These are phyloP conservation scores for Ocimum tenuiflorum DNA, from an alignment of 257 asterid genomes.

Conservation along the genomic window DNA sequence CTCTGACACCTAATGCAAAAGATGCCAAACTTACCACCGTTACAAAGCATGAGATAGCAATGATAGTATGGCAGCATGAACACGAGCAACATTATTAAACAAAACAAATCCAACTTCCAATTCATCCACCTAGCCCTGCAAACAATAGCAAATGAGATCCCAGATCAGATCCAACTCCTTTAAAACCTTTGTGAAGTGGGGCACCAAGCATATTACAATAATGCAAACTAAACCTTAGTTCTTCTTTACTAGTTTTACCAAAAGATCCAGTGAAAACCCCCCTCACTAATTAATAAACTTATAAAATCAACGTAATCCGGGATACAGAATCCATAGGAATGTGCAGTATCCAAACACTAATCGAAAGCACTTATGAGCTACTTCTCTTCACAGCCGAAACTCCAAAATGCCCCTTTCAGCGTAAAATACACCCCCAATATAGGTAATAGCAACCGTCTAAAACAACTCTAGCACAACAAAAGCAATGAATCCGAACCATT, in stretches of 20 bases:
- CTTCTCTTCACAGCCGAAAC: background rate
- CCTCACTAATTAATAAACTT: background rate
- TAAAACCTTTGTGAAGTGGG: background rate
- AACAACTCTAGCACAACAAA: background rate
- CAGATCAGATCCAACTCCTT: constrained; percentile 15
- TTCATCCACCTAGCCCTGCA: constrained; percentile 97
- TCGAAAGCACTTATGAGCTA: background rate
- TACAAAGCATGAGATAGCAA: constrained; percentile 82
- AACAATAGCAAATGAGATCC: constrained; percentile 11
- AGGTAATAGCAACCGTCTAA: background rate
- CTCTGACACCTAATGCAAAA: background rate
- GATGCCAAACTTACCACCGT: constrained; percentile 51
- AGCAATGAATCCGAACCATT: background rate
- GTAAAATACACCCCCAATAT: background rate
- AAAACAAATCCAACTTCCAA: constrained; percentile 97
- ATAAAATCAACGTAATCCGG: background rate
- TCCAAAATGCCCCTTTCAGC: background rate
- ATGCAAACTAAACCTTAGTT: constrained; percentile 1
- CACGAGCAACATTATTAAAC: constrained; percentile 79
- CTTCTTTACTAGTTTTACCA: background rate
- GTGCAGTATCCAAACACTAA: background rate
- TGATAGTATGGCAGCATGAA: constrained; percentile 97
- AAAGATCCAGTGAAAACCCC: background rate
- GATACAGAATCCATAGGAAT: background rate
- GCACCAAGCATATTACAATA: background rate